Evolutionary conservation across 2,329 filamentous ascomycete species (phyloP), one percentile per base, ranked within the genome.

Genomic region (Colletotrichum tamarilloi): DNA sequence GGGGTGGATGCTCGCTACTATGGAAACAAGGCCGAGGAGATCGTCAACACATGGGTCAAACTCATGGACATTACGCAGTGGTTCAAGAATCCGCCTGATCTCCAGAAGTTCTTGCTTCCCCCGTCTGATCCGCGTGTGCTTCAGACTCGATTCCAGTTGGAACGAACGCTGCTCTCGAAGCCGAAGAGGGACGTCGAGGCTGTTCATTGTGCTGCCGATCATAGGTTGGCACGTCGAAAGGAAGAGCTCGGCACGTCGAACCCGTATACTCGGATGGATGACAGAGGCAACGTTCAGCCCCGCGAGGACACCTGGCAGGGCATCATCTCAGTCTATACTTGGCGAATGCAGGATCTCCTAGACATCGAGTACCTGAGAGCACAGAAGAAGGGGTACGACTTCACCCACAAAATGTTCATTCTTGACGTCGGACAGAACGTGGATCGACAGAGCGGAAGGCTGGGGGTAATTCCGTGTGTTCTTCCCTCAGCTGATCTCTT

Each of bases 401-500:
- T 82, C 12, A 68, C 58, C 4, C 83, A 78, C 77, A 86, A 89
- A 79, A 77, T 81, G 14, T 79, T 82, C 14, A 80, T 89, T 46
- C 86, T 91, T 75, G 92, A 96, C 72, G 82, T 94, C 0, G 93
- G 92, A 6, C 94, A 95, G 77, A 95, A 95, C 65, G 86, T 94
- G 9, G 92, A 94, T 77, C 85, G 92, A 16, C 86, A 87, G 12
- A 81, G 80, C 1, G 86, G 89, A 63, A 75, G 76, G 11, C 85
- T 88, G 53, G 93, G 93, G 0, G 85, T 93, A 6, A 84, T 89
- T 2, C 87, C 89, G 0, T 95, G 94, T 77, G 84, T 95, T 11
- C 94, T 93, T 0, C 93, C 94, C 0, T 84, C 79, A 6, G 92
- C 92, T 0, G 85, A 89, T 8, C 87, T 89, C 1, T 93, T 89